Evolutionary conservation across 768 basidiomycete genomes (phyloP).

Genomic region (Pulveroboletus frians): DNA sequence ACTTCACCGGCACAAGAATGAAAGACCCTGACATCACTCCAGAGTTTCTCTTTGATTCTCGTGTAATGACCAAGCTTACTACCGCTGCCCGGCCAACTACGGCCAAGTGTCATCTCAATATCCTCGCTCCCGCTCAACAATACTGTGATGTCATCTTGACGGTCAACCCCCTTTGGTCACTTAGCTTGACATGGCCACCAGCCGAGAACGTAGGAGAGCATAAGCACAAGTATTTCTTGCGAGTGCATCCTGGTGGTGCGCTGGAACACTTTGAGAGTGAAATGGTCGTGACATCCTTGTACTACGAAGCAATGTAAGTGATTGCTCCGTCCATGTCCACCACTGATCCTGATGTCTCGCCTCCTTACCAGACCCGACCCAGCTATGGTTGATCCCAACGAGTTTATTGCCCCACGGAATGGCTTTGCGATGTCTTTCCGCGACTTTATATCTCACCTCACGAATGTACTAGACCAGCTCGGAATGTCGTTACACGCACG

Average conservation of each 20-base stretch:
- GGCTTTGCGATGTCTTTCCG: constrained; percentile 80
- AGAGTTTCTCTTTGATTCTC: constrained; percentile 70
- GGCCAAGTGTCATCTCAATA: constrained; percentile 71
- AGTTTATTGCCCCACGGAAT: constrained; percentile 76
- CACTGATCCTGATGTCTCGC: neutral
- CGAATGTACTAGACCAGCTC: constrained; percentile 77
- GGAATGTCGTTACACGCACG: constrained; percentile 81
- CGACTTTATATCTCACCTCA: constrained; percentile 77
- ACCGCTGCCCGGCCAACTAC: constrained; percentile 67
- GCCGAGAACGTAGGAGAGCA: constrained; percentile 62
- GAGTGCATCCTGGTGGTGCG: constrained; percentile 80
- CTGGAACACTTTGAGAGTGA: constrained; percentile 83
- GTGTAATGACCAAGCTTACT: constrained; percentile 72
- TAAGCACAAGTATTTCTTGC: constrained; percentile 78
- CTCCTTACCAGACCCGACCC: constrained; percentile 64
- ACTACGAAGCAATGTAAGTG: constrained; percentile 81
- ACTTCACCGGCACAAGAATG: constrained; percentile 76
- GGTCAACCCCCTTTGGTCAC: constrained; percentile 69
- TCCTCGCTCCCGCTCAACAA: constrained; percentile 66
- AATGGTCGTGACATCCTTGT: constrained; percentile 72
- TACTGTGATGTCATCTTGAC: constrained; percentile 76
- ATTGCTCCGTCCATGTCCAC: neutral
- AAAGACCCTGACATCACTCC: constrained; percentile 57
- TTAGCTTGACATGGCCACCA: constrained; percentile 73
- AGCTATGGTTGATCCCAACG: constrained; percentile 67